phyloP scores from a whole-genome alignment of 208 protist species.

The Blastocrithidia nonstop region DNA sequence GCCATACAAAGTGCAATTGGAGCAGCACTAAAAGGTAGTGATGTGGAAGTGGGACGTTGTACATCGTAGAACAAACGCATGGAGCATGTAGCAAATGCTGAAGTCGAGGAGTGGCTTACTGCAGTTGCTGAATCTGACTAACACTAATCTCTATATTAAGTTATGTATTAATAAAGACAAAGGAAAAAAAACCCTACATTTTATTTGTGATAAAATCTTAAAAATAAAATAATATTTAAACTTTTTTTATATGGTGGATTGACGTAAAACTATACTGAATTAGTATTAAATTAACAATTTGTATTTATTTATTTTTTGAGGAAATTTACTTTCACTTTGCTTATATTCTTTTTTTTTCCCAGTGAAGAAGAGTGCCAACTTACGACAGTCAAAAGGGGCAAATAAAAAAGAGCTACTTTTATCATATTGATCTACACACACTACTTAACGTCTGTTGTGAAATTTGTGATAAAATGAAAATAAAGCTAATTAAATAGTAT shows the following conservation, averaged over 20 bases:
- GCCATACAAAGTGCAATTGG: conserved; percentile 69
- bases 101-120: conserved; percentile 81
- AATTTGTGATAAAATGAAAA: not conserved
- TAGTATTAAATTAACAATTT: not conserved
- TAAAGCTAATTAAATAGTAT: not conserved
- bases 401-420: too few species aligned
- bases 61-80: conserved; percentile 20
- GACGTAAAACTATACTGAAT: not conserved
- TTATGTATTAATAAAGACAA: too few species aligned
- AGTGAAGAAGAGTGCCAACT: too few species aligned
- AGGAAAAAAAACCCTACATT: not conserved
- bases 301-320: not conserved
- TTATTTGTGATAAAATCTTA: conserved; percentile 1
- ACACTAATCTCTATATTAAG: not conserved
- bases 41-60: conserved; percentile 74
- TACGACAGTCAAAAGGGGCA: too few species aligned
- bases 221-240: not conserved
- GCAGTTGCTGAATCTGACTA: conserved; percentile 76
- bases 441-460: too few species aligned
- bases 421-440: too few species aligned
- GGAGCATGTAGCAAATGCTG: conserved; percentile 33
- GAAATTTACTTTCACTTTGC: not conserved
- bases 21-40: conserved; percentile 44
- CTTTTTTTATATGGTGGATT: too few species aligned
- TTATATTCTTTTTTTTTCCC: not conserved